Conservation (phyloP, 139 green algal genomes). For the Tetratostichococcus sp. region DNA sequence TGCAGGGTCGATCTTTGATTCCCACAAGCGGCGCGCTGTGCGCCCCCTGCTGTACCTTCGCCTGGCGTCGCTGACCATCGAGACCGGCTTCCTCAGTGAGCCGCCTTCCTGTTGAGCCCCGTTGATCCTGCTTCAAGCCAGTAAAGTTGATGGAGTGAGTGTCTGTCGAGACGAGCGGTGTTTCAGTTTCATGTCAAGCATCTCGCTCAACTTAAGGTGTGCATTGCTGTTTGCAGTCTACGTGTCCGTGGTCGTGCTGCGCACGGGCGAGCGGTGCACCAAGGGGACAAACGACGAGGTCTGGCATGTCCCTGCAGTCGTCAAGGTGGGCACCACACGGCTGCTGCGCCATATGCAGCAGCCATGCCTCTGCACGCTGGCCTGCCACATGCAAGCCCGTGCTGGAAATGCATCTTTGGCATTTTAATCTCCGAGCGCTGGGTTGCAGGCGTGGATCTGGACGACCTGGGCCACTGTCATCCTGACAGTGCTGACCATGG, state of each 20-base stretch:
- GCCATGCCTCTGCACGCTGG: too few relatives aligned
- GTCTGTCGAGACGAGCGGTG: too few relatives aligned
- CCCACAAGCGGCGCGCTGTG: not conserved
- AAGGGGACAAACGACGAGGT: not conserved
- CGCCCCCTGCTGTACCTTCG: not conserved
- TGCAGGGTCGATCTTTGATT: conserved; percentile 2
- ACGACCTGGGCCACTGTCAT: not conserved
- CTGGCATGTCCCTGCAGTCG: not conserved
- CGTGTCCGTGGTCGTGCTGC: not conserved
- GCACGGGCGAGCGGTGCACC: not conserved
- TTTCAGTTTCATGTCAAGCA: too few relatives aligned
- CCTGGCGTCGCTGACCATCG: not conserved
- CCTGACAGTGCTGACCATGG: not conserved
- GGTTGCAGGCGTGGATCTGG: not conserved
- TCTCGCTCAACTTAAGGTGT: too few relatives aligned
- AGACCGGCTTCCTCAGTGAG: conserved; percentile 2
- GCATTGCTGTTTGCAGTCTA: not conserved
- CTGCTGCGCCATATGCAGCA: not conserved
- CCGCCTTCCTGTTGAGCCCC: not conserved
- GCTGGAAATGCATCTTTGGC: too few relatives aligned
- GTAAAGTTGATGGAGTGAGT: too few relatives aligned
- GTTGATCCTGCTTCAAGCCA: too few relatives aligned
- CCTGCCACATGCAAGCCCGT: too few relatives aligned
- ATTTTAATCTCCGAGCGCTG: too few relatives aligned
- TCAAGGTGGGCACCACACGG: not conserved